These are phyloP conservation scores for Clarireedia paspali DNA, from an alignment of 2,329 filamentous ascomycete species.

Conservation along the genomic window DNA sequence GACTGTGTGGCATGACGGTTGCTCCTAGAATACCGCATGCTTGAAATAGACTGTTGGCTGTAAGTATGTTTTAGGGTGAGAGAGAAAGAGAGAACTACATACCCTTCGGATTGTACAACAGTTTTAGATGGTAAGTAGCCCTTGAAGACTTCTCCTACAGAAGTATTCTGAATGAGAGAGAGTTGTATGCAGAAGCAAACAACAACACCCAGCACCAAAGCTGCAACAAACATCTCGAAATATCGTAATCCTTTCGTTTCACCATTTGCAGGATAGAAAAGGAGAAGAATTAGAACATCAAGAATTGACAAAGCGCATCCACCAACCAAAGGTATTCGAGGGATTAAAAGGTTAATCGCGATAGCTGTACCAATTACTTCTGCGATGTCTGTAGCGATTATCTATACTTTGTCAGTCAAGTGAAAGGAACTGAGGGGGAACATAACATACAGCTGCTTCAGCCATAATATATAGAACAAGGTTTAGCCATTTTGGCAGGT, in stretches of 20 bases:
- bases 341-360: slow-evolving; percentile 57
- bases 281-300: slow-evolving; percentile 59
- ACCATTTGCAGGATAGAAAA: slow-evolving; percentile 56
- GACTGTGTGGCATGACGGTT: slow-evolving; percentile 64
- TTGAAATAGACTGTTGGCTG: slow-evolving; percentile 47
- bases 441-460: slow-evolving; percentile 36
- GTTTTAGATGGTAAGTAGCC: slow-evolving; percentile 57
- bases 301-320: slow-evolving; percentile 62
- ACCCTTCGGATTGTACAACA: slow-evolving; percentile 50
- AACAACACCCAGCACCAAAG: slow-evolving; percentile 59
- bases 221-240: slow-evolving; percentile 59
- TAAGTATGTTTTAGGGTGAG: slow-evolving; percentile 14
- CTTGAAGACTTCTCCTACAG: slow-evolving; percentile 51
- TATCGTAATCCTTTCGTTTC: slow-evolving; percentile 49
- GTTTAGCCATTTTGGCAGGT: slow-evolving; percentile 45
- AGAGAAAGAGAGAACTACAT: slow-evolving; percentile 10
- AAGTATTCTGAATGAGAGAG: slow-evolving; percentile 49
- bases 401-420: slow-evolving; percentile 26
- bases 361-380: slow-evolving; percentile 62
- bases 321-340: slow-evolving; percentile 56
- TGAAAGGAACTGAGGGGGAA: not conserved
- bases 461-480: slow-evolving; percentile 45
- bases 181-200: slow-evolving; percentile 65
- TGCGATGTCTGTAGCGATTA: slow-evolving; percentile 52
- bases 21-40: slow-evolving; percentile 71